phyloP scores from a whole-genome alignment of 2,329 filamentous ascomycete species.

The Cladophialophora immunda region DNA sequence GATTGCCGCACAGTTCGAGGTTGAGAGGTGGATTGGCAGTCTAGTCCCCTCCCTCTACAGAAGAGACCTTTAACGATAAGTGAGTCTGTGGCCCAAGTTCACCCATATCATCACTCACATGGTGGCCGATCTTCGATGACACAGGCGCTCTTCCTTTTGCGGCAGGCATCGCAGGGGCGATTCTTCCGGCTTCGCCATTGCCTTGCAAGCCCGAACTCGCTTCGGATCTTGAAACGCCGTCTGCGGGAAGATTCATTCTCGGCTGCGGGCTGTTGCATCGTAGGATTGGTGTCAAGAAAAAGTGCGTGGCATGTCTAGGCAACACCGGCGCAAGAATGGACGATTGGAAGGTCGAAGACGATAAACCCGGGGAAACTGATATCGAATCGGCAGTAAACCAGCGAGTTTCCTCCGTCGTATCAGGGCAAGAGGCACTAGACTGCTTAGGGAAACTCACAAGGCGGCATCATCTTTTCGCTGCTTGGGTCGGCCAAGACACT shows the following conservation, averaged over 20 bases:
- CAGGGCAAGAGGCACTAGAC: not conserved
- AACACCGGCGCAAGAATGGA: too few species aligned
- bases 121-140: conserved; percentile 56
- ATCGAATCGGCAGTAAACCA: not conserved
- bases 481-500: not conserved
- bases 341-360: too few species aligned
- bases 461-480: not conserved
- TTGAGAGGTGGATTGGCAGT: conserved; percentile 41
- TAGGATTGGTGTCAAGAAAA: not conserved
- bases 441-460: not conserved
- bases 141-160: conserved; percentile 58
- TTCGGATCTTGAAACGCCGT: conserved; percentile 33
- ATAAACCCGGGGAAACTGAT: not conserved
- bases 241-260: conserved; percentile 21
- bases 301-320: not conserved
- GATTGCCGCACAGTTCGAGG: conserved; percentile 31
- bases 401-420: not conserved
- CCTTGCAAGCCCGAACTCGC: conserved; percentile 32
- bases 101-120: conserved; percentile 47
- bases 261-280: conserved; percentile 19
- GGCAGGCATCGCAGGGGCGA: conserved; percentile 58
- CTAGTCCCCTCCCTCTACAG: conserved; percentile 41
- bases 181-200: conserved; percentile 55
- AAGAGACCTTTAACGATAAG: conserved; percentile 40
- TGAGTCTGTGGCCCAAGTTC: conserved; percentile 9